Evolutionary conservation across 2,329 filamentous ascomycete genomes (phyloP).

Genomic region (Fusarium sp.): DNA sequence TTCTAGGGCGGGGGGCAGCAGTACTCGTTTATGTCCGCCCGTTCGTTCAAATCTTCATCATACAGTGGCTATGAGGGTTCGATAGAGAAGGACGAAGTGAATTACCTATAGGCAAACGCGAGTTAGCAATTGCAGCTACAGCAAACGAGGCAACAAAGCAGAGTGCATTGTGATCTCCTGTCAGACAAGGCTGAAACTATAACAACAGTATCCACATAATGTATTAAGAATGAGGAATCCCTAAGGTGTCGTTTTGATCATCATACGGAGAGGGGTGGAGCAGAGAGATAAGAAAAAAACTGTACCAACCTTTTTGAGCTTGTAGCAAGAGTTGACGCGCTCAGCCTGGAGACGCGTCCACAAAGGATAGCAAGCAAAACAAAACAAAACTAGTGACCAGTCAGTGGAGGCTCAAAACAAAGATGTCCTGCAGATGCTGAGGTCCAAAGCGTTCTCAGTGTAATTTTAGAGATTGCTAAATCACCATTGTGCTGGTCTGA

Average conservation of each 20-base stretch:
- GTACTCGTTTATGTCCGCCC: slow-evolving; percentile 77
- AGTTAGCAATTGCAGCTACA: slow-evolving; percentile 56
- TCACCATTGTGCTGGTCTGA: slow-evolving; percentile 73
- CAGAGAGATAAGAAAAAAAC: slow-evolving; percentile 9
- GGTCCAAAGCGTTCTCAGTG: slow-evolving; percentile 64
- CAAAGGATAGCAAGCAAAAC: slow-evolving; percentile 17
- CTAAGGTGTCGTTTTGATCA: slow-evolving; percentile 74
- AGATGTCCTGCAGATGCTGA: slow-evolving; percentile 28
- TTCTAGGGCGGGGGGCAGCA: slow-evolving; percentile 63
- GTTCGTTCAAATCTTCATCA: slow-evolving; percentile 79
- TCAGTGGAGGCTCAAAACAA: slow-evolving; percentile 34
- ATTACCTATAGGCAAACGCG: slow-evolving; percentile 60
- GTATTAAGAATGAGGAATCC: slow-evolving; percentile 79
- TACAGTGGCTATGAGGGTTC: slow-evolving; percentile 52
- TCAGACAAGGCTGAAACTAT: slow-evolving; percentile 80
- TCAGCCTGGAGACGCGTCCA: slow-evolving; percentile 18
- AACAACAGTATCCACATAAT: slow-evolving; percentile 74
- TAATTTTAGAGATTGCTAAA: slow-evolving; percentile 65
- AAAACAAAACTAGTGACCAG: slow-evolving; percentile 14
- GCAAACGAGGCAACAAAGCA: slow-evolving; percentile 34
- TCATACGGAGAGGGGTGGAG: slow-evolving; percentile 62
- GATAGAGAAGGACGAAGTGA: slow-evolving; percentile 22
- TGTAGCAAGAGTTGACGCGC: slow-evolving; percentile 21
- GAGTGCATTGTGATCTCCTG: slow-evolving; percentile 55
- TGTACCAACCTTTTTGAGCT: slow-evolving; percentile 65